A percentile compares a stretch with the other conserved stretches of the same genome.
phyloP scores from a whole-genome alignment of 495 filamentous ascomycete species.

The Emericellopsis terricola region DNA sequence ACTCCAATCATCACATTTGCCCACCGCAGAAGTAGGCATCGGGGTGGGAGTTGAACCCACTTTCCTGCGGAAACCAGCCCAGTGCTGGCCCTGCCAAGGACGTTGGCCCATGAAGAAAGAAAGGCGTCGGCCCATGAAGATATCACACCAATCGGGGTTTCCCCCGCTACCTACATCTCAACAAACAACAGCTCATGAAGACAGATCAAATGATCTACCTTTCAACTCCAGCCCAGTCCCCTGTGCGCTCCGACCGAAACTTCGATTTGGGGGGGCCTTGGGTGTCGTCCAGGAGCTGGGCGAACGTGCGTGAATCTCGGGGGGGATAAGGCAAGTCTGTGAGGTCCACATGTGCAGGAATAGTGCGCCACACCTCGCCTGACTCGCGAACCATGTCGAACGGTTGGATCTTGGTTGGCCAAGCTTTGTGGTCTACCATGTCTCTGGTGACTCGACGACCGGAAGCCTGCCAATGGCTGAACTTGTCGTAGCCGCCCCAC shows the following conservation, averaged over 20 bases:
- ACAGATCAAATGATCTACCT: background rate
- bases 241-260: background rate
- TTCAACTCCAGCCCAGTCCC: background rate
- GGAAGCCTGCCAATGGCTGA: background rate
- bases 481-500: background rate
- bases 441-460: slow-evolving; percentile 1
- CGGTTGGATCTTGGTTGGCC: background rate
- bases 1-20: too few relatives aligned
- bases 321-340: background rate
- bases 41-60: background rate
- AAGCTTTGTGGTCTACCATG: background rate
- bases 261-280: background rate
- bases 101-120: background rate
- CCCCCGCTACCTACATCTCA: background rate
- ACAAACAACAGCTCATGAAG: background rate
- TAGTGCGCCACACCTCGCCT: background rate
- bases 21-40: too few relatives aligned
- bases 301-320: background rate
- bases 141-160: background rate
- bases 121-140: background rate
- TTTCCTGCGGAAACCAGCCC: background rate
- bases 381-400: background rate
- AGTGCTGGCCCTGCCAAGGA: too few relatives aligned
- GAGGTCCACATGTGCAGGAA: background rate
- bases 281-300: background rate